These are phyloP conservation scores for Malus sieversii DNA, from an alignment of 306 rosid species.

Conservation along the genomic window DNA sequence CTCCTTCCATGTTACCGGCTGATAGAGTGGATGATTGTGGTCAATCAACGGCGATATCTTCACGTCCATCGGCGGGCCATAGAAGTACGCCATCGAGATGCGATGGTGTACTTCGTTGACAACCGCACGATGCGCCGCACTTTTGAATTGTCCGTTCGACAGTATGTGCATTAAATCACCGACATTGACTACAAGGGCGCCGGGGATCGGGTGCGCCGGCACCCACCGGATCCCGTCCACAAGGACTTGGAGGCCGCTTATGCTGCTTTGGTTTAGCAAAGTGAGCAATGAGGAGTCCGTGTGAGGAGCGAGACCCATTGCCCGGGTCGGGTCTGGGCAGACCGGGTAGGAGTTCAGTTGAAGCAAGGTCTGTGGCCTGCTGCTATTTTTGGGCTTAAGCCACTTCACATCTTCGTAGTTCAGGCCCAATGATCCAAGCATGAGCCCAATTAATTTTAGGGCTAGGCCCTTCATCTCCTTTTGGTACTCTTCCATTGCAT, in stretches of 20 bases:
- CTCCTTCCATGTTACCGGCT: conserved; percentile 40
- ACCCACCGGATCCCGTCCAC: conserved; percentile 29
- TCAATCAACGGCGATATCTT: conserved; percentile 25
- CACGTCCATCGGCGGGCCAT: conserved; percentile 29
- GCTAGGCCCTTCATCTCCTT: conserved; percentile 25
- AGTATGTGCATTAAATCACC: conserved; percentile 48
- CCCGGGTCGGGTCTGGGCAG: conserved; percentile 40
- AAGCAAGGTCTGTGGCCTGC: neutral
- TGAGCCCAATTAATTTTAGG: conserved; percentile 15
- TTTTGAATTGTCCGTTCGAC: conserved; percentile 34
- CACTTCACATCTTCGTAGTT: conserved; percentile 17
- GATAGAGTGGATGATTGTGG: conserved; percentile 23
- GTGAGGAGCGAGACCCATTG: conserved; percentile 52
- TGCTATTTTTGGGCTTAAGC: conserved; percentile 7
- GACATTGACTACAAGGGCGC: conserved; percentile 33
- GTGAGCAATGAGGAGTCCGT: conserved; percentile 51
- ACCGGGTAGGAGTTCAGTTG: conserved; percentile 46
- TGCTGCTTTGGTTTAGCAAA: conserved; percentile 22
- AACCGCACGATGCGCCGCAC: conserved; percentile 32
- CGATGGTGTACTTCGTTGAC: conserved; percentile 28
- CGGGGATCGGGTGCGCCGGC: conserved; percentile 22
- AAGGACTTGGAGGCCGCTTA: conserved; percentile 30
- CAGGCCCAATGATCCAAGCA: conserved; percentile 31
- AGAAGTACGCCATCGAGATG: conserved; percentile 28
- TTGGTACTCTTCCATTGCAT: conserved; percentile 35